Conservation (phyloP, 1,139 yeast genomes). For the Lodderomyces elongisporus region DNA sequence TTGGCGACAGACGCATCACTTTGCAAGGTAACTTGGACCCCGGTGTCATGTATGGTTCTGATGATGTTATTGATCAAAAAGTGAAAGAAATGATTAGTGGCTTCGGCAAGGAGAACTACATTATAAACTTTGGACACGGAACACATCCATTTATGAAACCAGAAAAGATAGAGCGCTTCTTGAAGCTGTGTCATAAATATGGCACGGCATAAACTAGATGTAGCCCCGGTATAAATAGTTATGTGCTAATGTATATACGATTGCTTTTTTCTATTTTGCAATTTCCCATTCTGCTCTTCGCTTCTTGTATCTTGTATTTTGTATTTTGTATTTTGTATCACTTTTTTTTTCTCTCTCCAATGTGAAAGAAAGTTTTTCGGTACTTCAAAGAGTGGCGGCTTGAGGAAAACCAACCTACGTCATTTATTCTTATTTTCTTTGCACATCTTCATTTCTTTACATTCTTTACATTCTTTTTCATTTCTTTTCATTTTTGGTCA, state of each 20-base stretch:
- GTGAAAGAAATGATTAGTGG: conserved; percentile 85
- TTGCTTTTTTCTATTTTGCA: too few relatives aligned
- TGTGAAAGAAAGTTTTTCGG: too few relatives aligned
- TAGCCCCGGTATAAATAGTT: too few relatives aligned
- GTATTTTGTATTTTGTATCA: too few relatives aligned
- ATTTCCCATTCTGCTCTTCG: too few relatives aligned
- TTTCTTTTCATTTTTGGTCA: background rate
- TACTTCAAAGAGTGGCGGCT: too few relatives aligned
- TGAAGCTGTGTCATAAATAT: conserved; percentile 80
- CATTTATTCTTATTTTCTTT: too few relatives aligned
- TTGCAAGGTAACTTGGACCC: conserved; percentile 97
- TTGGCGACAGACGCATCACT: conserved; percentile 69
- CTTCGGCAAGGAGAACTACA: conserved; percentile 86
- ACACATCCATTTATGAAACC: conserved; percentile 98
- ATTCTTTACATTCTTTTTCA: background rate
- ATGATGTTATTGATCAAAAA: conserved; percentile 71
- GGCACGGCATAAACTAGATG: conserved; percentile 35
- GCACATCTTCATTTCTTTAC: too few relatives aligned
- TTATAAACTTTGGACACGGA: conserved; percentile 95
- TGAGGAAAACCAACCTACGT: too few relatives aligned
- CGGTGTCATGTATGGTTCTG: conserved; percentile 86
- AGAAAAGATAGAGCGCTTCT: conserved; percentile 75
- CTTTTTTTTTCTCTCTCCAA: too few relatives aligned
- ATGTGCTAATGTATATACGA: too few relatives aligned
- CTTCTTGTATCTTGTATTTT: too few relatives aligned